Percentiles rank a stretch among this genome's conserved stretches.
Evolutionary conservation across 2,329 filamentous ascomycete genomes (phyloP).

Genomic region (Fusarium guadeloupense): DNA sequence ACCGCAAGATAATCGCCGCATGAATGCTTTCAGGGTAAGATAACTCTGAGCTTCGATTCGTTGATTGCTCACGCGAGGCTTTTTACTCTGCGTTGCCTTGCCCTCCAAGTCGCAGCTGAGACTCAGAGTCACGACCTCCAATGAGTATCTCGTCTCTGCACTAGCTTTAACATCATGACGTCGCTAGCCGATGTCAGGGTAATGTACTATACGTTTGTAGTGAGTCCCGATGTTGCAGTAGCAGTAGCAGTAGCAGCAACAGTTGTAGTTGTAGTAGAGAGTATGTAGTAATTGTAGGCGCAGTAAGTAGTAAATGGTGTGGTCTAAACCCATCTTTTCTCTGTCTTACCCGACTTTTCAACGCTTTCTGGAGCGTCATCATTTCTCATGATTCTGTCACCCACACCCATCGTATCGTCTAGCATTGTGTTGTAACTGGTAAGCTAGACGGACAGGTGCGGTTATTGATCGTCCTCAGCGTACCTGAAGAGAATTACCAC

Average conservation of each 20-base stretch:
- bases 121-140: slow-evolving; percentile 25
- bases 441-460: neutral
- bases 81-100: slow-evolving; percentile 25
- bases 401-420: neutral
- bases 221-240: slow-evolving; percentile 24
- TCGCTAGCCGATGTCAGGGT: slow-evolving; percentile 13
- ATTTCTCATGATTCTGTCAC: neutral
- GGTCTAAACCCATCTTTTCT: slow-evolving; percentile 12
- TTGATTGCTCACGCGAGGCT: slow-evolving; percentile 22
- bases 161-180: slow-evolving; percentile 20
- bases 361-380: neutral
- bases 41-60: slow-evolving; percentile 8
- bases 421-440: neutral
- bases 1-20: slow-evolving; percentile 27
- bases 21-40: slow-evolving; percentile 26
- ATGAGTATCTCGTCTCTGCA: slow-evolving; percentile 8
- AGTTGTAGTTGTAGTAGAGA: slow-evolving; percentile 10
- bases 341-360: slow-evolving; percentile 10
- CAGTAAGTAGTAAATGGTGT: slow-evolving; percentile 2
- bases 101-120: slow-evolving; percentile 28
- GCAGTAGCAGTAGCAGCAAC: slow-evolving; percentile 18
- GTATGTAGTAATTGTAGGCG: slow-evolving; percentile 20
- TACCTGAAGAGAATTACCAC: slow-evolving; percentile 12
- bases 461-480: slow-evolving; percentile 12
- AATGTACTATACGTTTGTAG: neutral